Evolutionary conservation across 2,329 filamentous ascomycete species (phyloP).

Genomic region (Nemania sp.): DNA sequence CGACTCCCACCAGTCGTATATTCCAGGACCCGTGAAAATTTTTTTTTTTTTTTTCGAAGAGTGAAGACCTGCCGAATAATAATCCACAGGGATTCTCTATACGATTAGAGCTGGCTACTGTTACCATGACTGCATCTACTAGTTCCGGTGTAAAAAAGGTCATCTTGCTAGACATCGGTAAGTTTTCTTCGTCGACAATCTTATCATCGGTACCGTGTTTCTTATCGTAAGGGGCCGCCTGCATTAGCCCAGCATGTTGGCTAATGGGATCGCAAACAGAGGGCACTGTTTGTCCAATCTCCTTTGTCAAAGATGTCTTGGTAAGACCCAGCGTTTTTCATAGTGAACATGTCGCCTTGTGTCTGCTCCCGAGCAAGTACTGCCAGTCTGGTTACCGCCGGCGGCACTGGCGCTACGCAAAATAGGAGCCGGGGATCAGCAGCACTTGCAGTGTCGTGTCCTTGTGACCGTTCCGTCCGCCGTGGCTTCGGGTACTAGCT

Average conservation of each 20-base stretch:
- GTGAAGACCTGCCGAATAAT: constrained; percentile 23
- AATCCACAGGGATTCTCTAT: constrained; percentile 15
- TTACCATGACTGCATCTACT: constrained; percentile 51
- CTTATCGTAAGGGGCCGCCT: constrained; percentile 43
- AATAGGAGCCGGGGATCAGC: constrained; percentile 42
- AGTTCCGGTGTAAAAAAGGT: constrained; percentile 54
- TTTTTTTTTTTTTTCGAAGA: too few species aligned
- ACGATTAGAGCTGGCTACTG: constrained; percentile 20
- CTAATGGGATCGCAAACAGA: constrained; percentile 66
- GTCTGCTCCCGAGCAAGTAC: constrained; percentile 8
- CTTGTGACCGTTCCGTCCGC: constrained; percentile 36
- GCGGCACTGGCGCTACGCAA: constrained; percentile 39
- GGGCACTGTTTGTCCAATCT: constrained; percentile 85
- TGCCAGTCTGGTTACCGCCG: constrained; percentile 27
- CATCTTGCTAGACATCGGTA: constrained; percentile 70
- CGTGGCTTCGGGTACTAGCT: constrained; percentile 32
- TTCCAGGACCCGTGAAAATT: constrained; percentile 19
- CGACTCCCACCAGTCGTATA: constrained; percentile 13
- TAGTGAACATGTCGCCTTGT: constrained; percentile 25
- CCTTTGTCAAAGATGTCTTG: constrained; percentile 84
- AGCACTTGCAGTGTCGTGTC: constrained; percentile 32
- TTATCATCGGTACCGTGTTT: constrained; percentile 37
- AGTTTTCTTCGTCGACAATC: constrained; percentile 48
- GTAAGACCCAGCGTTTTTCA: constrained; percentile 64
- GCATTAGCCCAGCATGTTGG: constrained; percentile 55